A percentile compares a stretch with the other conserved stretches of the same genome.
Conservation (phyloP, 1,284 basidiomycete genomes). For the Gymnopus androsaceus region DNA sequence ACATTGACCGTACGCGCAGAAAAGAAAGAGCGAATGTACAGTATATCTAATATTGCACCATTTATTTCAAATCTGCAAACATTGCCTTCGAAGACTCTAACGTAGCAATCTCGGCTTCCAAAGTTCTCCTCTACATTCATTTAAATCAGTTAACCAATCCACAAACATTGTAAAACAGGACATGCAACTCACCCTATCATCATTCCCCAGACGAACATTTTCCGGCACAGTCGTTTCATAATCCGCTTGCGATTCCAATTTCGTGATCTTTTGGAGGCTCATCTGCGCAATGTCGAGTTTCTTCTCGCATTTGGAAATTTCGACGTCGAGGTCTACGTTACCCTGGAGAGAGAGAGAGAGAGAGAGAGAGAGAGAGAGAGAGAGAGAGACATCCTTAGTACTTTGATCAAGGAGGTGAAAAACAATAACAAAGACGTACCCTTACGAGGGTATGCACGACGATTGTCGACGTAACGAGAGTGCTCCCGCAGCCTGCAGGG, state of each 20-base stretch:
- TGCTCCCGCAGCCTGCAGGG: conserved; percentile 87
- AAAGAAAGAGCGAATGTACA: too few relatives aligned
- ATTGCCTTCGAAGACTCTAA: conserved; percentile 60
- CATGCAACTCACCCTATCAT: conserved; percentile 82
- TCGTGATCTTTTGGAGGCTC: conserved; percentile 76
- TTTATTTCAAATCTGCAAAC: conserved; percentile 55
- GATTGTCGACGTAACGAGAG: conserved; percentile 75
- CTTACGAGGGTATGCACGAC: conserved; percentile 83
- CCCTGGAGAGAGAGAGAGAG: conserved; percentile 53
- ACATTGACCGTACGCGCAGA: too few relatives aligned
- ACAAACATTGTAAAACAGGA: conserved; percentile 7
- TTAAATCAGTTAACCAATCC: conserved; percentile 10
- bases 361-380: background rate
- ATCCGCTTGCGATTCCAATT: conserved; percentile 72
- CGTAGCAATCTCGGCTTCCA: conserved; percentile 65
- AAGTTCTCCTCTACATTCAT: conserved; percentile 53
- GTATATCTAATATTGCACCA: too few relatives aligned
- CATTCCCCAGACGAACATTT: conserved; percentile 73
- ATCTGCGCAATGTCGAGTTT: conserved; percentile 74
- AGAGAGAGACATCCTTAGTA: too few relatives aligned
- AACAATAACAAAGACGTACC: conserved; percentile 45
- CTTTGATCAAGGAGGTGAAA: background rate
- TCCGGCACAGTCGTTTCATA: conserved; percentile 81
- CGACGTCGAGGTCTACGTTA: conserved; percentile 79
- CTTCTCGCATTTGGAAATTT: conserved; percentile 87